Percentiles rank a stretch among this genome's conserved stretches.
These are phyloP conservation scores for Cucumis cinereus DNA, from an alignment of 306 rosid genomes.

Conservation along the genomic window DNA sequence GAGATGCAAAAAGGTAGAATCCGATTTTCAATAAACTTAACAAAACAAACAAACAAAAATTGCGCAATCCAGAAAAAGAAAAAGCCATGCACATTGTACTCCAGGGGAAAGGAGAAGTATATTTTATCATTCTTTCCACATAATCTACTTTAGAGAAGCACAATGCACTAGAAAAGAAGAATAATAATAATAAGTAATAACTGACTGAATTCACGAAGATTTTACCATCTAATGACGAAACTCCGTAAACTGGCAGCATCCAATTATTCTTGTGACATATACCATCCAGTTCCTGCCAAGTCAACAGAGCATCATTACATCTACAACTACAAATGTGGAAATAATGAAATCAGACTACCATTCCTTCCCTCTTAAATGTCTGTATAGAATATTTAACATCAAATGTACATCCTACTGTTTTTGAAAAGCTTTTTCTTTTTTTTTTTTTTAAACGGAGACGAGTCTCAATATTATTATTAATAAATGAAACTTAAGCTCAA, in stretches of 20 bases:
- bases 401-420: neutral
- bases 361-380: neutral
- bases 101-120: neutral
- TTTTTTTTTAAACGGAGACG: too few relatives aligned
- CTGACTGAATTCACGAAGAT: neutral
- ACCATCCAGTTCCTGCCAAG: constrained; percentile 34
- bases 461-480: too few relatives aligned
- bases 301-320: neutral
- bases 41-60: too few relatives aligned
- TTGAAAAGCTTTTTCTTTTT: too few relatives aligned
- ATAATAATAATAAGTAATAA: neutral
- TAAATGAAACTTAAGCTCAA: too few relatives aligned
- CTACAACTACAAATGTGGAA: neutral
- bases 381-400: neutral
- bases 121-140: neutral
- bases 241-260: constrained; percentile 37
- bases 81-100: neutral
- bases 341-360: neutral
- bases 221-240: constrained; percentile 33
- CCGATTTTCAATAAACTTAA: neutral
- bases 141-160: neutral
- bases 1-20: neutral
- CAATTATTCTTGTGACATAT: constrained; percentile 28
- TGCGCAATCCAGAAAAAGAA: neutral
- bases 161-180: neutral